Base-by-base conservation (phyloP, 2,329 filamentous ascomycete species). In the Uncinocarpus reesii region DNA sequence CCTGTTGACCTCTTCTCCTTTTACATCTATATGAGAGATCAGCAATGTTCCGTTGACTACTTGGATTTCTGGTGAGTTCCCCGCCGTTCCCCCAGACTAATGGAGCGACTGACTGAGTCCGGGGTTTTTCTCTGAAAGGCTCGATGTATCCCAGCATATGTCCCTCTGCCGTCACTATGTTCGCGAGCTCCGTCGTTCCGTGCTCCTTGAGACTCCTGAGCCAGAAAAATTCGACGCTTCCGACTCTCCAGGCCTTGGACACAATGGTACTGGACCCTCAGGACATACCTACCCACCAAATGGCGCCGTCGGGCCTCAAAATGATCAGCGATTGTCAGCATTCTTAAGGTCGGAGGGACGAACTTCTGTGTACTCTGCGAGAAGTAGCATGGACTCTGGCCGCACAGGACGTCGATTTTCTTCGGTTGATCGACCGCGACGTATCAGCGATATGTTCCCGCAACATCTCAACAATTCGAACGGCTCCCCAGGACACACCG, bases 21-120 rank as follows among this genome's bases (percentile, higher is more conserved):
- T 72, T 98, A 98, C 70, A 98, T 98, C 60, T 98, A 95, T 70
- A 98, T 98, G 92, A 81, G 92, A 60, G 93, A 98, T 66, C 89
- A 95, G 69, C 92, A 98, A 68, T 81, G 89, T 65, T 95, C 90
- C 6, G 92, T 98, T 10, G 92, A 98, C 62, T 98, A 98, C 61
- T 73, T 98, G 35, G 92, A 98, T 65, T 98, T 98, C 68, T 98
- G 93, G 92, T 96, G 73, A 50, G 79, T 64, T 46, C 35, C 40
- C 8, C 7, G 2, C 28, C 11, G n/a, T 36, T 40, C 4, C 10
- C 18, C 7, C 15, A 42, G 4, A 28, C 3, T n/a, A 2, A 15
- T 23, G 31, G 23, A 18, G 44, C 8, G 15, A 10, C 11, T 7
- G 10, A 7, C 16, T 23, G 18, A 34, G 36, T 32, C 13, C n/a